These are phyloP conservation scores for Brassica incana DNA, from an alignment of 345 rosid genomes.

Conservation along the genomic window DNA sequence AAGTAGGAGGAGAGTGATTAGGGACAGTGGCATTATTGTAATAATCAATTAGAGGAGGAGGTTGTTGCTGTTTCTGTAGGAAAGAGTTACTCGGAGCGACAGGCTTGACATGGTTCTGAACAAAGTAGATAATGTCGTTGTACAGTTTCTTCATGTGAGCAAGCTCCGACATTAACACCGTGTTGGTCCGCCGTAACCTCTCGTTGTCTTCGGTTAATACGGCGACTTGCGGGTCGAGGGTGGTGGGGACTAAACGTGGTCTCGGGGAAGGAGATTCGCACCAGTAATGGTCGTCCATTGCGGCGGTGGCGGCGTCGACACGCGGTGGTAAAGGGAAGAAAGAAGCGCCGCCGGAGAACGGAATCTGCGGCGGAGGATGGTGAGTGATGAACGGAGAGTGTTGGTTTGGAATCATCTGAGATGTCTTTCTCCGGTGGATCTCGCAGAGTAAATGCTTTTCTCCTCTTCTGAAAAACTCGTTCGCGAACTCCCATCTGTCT, in stretches of 20 bases:
- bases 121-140: slow-evolving; percentile 86
- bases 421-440: slow-evolving; percentile 87
- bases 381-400: slow-evolving; percentile 48
- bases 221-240: slow-evolving; percentile 42
- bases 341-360: slow-evolving; percentile 36
- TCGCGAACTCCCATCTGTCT: slow-evolving; percentile 97
- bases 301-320: slow-evolving; percentile 56
- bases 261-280: slow-evolving; percentile 54
- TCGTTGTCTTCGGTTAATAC: slow-evolving; percentile 85
- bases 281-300: slow-evolving; percentile 65
- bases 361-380: slow-evolving; percentile 44
- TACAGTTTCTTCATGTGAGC: slow-evolving; percentile 91
- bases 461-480: slow-evolving; percentile 89
- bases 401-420: slow-evolving; percentile 61
- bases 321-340: slow-evolving; percentile 60
- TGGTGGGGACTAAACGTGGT: not conserved
- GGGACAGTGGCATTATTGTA: slow-evolving; percentile 30
- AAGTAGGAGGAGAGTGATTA: slow-evolving; percentile 38
- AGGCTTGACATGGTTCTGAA: slow-evolving; percentile 89
- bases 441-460: slow-evolving; percentile 91
- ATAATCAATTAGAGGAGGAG: slow-evolving; percentile 27
- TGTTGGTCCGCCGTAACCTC: slow-evolving; percentile 74
- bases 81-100: slow-evolving; percentile 65
- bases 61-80: slow-evolving; percentile 42
- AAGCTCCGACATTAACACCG: slow-evolving; percentile 75